Conservation (phyloP, 2,329 filamentous ascomycete species). For the Uncinocarpus reesii region DNA sequence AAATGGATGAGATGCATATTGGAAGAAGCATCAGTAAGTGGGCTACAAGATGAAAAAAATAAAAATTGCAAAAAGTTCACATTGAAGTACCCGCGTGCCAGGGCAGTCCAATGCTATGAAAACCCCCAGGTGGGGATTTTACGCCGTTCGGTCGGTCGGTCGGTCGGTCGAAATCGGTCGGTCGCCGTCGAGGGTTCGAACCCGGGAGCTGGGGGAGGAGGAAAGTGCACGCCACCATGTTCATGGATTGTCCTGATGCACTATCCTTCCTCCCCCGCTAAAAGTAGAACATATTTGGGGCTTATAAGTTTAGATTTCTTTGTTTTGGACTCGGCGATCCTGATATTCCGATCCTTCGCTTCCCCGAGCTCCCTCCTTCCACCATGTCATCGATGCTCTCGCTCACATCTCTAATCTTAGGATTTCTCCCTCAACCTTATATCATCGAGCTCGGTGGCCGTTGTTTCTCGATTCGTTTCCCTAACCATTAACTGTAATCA, state of each 20-base stretch:
- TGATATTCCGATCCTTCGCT: not conserved
- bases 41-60: not conserved
- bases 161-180: not conserved
- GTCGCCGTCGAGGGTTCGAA: not conserved
- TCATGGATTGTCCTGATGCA: not conserved
- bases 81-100: conserved; percentile 10
- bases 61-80: conserved; percentile 13
- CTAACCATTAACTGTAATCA: too few species aligned
- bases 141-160: conserved; percentile 2
- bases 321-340: not conserved
- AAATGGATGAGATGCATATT: not conserved
- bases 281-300: not conserved
- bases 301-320: not conserved
- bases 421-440: too few species aligned
- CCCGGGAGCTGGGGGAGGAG: not conserved
- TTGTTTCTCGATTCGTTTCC: too few species aligned
- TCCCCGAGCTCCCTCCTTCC: too few species aligned
- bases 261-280: not conserved
- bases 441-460: too few species aligned
- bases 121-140: conserved; percentile 11
- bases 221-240: not conserved
- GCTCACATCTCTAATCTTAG: too few species aligned
- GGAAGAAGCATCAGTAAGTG: not conserved
- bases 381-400: too few species aligned
- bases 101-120: conserved; percentile 14